Base-by-base conservation (phyloP, 768 basidiomycete genomes). In the Psilocybe cyanescens region DNA sequence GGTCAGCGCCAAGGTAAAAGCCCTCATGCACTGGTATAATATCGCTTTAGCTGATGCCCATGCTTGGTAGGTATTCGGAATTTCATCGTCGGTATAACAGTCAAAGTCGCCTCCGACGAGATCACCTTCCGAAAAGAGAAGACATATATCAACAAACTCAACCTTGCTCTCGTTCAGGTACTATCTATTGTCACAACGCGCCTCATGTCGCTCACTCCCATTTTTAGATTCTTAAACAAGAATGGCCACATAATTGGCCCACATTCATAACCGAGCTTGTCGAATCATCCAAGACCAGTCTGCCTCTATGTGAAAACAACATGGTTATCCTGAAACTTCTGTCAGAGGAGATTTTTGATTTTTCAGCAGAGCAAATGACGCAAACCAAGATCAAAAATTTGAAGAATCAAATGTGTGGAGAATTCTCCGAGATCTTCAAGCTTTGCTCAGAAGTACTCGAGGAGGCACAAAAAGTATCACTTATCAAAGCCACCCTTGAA, bases 211-310 rank as follows among this genome's bases (percentile, higher is more conserved):
- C 47, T 46, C 49, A 48, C n/a, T 39, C 16, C 48, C 60, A 55
- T 61, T 70, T 63, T 17, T 55, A 99, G 95, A 97, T 99, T 62
- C 81, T 99, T 65, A 99, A 99, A 78, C 97, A 99, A 81, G 97
- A 98, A 74, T 99, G 97, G 97, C 97, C 97, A 28, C 94, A 97
- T 74, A 95, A 97, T 71, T 99, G 97, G 97, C 96, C 97, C 33
- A 92, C 86, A 19, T 99, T 98, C 81, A 97, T 98, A 69, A 88
- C 92, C 9, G 96, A 99, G 75, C 92, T 99, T 49, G 95, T 99
- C 61, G 91, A 95, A 67, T 97, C 97, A 7, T 99, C 97, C 47
- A 97, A 97, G 76, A 94, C 94, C 46, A 98, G 95, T 72, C 86
- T 98, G 44, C 89, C 93, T 2, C 85, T 99, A 31, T 99, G 97